Conservation (phyloP, 2,329 filamentous ascomycete species). For the Endothia cerciana region DNA sequence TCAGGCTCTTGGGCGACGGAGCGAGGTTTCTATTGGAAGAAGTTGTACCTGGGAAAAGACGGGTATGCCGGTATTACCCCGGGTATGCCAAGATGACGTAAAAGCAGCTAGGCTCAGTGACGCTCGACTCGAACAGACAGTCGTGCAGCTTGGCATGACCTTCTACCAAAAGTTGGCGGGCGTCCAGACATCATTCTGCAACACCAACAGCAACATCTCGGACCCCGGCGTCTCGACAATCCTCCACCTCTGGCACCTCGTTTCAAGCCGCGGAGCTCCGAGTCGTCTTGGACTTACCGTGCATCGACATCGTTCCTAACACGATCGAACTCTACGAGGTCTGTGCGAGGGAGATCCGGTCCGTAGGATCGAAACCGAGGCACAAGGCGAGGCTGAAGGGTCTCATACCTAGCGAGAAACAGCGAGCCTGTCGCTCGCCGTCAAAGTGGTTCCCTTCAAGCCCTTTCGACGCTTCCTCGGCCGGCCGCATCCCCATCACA, state of each 20-base stretch:
- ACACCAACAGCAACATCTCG: neutral
- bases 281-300: neutral
- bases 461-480: constrained; percentile 41
- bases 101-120: neutral
- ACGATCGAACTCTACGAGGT: neutral
- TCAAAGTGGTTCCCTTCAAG: constrained; percentile 50
- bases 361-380: neutral
- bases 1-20: neutral
- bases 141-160: too few species aligned
- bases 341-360: neutral
- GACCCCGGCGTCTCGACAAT: neutral
- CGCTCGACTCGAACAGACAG: too few species aligned
- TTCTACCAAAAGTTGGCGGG: too few species aligned
- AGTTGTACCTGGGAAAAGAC: neutral
- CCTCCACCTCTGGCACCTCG: neutral
- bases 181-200: neutral
- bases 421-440: constrained; percentile 1
- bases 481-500: constrained; percentile 47
- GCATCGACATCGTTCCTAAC: neutral
- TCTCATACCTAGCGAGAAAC: neutral
- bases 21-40: neutral
- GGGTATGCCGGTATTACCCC: neutral
- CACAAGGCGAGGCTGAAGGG: neutral
- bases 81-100: constrained; percentile 11
- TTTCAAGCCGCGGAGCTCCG: neutral